phyloP scores from a whole-genome alignment of 2,329 filamentous ascomycete species.

The Ophiostoma angusticollis region DNA sequence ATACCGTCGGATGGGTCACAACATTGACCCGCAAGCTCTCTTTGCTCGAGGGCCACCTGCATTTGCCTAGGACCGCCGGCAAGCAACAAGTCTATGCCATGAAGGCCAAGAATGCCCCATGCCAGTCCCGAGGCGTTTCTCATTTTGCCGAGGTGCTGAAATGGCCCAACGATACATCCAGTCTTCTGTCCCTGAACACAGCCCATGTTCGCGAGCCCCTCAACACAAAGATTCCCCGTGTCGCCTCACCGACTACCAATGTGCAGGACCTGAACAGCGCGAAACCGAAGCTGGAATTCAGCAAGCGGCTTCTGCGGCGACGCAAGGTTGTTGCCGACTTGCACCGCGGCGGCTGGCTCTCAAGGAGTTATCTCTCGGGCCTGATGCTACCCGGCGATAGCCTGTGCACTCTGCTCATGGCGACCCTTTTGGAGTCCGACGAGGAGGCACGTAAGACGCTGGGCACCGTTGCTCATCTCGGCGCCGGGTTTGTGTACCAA shows the following conservation, averaged over 20 bases:
- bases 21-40: slow-evolving; percentile 43
- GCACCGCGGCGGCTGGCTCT: slow-evolving; percentile 51
- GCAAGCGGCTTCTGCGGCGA: slow-evolving; percentile 28
- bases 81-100: slow-evolving; percentile 33
- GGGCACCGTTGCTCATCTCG: slow-evolving; percentile 48
- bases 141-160: slow-evolving; percentile 50
- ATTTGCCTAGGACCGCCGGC: slow-evolving; percentile 15
- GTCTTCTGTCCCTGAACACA: background rate
- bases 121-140: slow-evolving; percentile 47
- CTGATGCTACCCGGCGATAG: slow-evolving; percentile 52
- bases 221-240: slow-evolving; percentile 26
- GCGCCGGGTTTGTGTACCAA: slow-evolving; percentile 50
- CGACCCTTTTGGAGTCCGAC: slow-evolving; percentile 52
- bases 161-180: slow-evolving; percentile 40
- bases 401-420: slow-evolving; percentile 51
- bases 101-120: slow-evolving; percentile 40
- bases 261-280: no score
- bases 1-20: slow-evolving; percentile 39
- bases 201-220: slow-evolving; percentile 19
- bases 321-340: slow-evolving; percentile 44
- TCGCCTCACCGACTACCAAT: no score
- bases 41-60: slow-evolving; percentile 19
- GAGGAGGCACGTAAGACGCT: slow-evolving; percentile 43
- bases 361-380: slow-evolving; percentile 54
- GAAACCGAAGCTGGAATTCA: slow-evolving; percentile 15